phyloP scores from a whole-genome alignment of 2,329 filamentous ascomycete species.

The Tolypocladium tropicale region DNA sequence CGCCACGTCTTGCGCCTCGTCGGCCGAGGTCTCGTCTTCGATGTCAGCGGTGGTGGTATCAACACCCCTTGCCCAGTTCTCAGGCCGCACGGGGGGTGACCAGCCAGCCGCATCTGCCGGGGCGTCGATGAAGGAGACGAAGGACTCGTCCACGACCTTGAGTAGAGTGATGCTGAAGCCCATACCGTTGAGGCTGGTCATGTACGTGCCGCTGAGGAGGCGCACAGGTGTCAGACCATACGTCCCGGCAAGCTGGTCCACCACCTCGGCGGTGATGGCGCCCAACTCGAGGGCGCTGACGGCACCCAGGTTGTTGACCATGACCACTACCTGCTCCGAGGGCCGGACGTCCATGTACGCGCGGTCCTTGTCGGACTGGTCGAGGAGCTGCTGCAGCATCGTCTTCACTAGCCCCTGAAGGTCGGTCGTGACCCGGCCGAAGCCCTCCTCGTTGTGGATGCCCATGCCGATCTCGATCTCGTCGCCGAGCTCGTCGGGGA shows the following conservation, averaged over 20 bases:
- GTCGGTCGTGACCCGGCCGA: background rate
- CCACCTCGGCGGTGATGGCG: background rate
- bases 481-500: background rate
- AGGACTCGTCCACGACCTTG: background rate
- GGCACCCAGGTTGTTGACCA: background rate
- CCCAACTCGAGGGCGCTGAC: background rate
- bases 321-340: background rate
- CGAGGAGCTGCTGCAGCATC: background rate
- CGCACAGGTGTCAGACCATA: background rate
- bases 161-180: background rate
- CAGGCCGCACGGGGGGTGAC: background rate
- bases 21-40: background rate
- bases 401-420: background rate
- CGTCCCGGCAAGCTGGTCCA: background rate
- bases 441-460: background rate
- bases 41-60: background rate
- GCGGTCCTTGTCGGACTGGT: background rate
- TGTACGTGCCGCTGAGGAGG: background rate
- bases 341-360: background rate
- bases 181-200: background rate
- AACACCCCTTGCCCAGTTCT: background rate
- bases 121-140: background rate
- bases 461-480: background rate
- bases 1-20: background rate
- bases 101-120: background rate